phyloP scores from a whole-genome alignment of 2,329 filamentous ascomycete genomes.

The Chlorencoelia australis region DNA sequence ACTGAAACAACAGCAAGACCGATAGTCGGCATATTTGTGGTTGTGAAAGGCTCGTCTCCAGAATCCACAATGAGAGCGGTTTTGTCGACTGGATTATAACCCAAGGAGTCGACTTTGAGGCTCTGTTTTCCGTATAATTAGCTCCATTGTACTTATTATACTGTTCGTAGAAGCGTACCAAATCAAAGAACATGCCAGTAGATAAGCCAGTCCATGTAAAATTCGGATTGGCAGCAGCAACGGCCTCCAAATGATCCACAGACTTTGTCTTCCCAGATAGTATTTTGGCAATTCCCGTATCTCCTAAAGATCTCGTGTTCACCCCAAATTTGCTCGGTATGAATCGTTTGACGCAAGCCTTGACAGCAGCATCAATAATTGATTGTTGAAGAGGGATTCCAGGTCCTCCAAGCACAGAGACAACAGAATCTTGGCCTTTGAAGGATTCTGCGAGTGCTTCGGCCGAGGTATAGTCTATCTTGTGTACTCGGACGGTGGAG shows the following conservation, averaged over 20 bases:
- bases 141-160: background rate
- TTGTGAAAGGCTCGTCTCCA: conserved; percentile 18
- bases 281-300: conserved; percentile 15
- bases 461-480: conserved; percentile 9
- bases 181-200: conserved; percentile 19
- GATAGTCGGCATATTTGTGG: conserved; percentile 20
- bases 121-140: background rate
- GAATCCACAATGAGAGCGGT: conserved; percentile 34
- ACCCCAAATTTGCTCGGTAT: conserved; percentile 44
- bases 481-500: conserved; percentile 3
- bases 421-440: conserved; percentile 16
- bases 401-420: conserved; percentile 9
- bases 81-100: conserved; percentile 24
- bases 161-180: conserved; percentile 7
- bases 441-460: conserved; percentile 20
- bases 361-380: conserved; percentile 45
- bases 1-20: conserved; percentile 27
- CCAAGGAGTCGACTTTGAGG: background rate
- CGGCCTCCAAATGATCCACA: conserved; percentile 22
- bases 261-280: conserved; percentile 29
- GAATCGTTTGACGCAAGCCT: conserved; percentile 47
- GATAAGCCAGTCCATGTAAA: conserved; percentile 28
- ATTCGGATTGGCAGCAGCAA: conserved; percentile 12
- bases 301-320: conserved; percentile 8
- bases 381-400: conserved; percentile 5